Evolutionary conservation across 2,329 filamentous ascomycete species (phyloP).

Genomic region (Pseudocercospora cruenta): DNA sequence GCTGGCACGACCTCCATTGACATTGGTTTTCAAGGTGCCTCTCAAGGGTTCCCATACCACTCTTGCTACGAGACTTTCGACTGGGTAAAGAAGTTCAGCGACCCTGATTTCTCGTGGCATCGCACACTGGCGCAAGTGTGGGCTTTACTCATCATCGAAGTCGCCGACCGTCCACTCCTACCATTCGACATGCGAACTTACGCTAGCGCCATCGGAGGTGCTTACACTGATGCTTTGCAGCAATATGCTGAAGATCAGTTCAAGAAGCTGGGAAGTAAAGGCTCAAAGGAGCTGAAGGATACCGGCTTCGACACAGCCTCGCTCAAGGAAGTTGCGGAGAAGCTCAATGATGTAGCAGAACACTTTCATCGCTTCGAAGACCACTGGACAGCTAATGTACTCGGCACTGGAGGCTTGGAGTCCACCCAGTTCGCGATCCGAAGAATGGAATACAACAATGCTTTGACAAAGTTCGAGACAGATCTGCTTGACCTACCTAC

Average conservation of each 20-base stretch:
- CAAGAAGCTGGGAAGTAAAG: conserved; percentile 12
- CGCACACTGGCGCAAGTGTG: conserved; percentile 76
- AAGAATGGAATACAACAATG: conserved; percentile 76
- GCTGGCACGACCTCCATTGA: conserved; percentile 87
- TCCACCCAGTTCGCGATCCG: conserved; percentile 67
- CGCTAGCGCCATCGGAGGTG: conserved; percentile 61
- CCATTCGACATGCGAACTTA: conserved; percentile 82
- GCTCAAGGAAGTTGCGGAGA: conserved; percentile 65
- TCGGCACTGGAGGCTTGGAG: conserved; percentile 73
- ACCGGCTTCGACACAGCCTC: conserved; percentile 59
- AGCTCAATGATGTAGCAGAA: conserved; percentile 62
- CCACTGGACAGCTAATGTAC: conserved; percentile 73
- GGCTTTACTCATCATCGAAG: conserved; percentile 79
- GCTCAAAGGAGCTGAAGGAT: conserved; percentile 40
- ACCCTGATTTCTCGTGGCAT: conserved; percentile 81
- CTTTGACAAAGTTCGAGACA: conserved; percentile 80
- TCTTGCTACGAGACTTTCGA: conserved; percentile 90
- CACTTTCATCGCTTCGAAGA: conserved; percentile 77
- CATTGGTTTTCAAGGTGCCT: conserved; percentile 70
- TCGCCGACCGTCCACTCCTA: conserved; percentile 77
- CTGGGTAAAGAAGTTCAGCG: conserved; percentile 78
- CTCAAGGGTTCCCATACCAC: conserved; percentile 68
- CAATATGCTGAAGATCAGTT: conserved; percentile 53
- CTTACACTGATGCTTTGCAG: conserved; percentile 69
- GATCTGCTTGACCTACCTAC: conserved; percentile 74